Base-by-base conservation (phyloP, 208 protist species). In the Entamoeba dispar region DNA sequence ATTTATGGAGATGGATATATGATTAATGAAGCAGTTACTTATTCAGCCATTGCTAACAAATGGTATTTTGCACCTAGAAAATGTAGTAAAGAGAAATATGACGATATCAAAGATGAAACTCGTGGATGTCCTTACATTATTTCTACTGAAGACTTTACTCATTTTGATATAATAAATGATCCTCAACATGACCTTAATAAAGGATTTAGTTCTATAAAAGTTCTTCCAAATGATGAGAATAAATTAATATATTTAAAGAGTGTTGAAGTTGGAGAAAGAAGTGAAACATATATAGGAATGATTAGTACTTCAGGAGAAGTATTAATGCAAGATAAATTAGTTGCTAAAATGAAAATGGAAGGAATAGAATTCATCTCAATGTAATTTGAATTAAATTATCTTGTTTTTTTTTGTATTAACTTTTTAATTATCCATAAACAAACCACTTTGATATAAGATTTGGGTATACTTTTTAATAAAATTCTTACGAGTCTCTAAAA, bases 41-140 rank as follows among this genome's bases (percentile, higher is more conserved):
- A 95, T 94, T 93, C 93, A 51, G 31, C n/a, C 0, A 49, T 43
- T 1, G 50, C 61, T 34, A 50, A 91, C 43, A 77, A 92, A 34
- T 96, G 95, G 95, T 96, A 92, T 91, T 96, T 96, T 92, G 92
- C 96, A 34, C 95, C 95, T 12, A 69, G 95, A 49, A 61, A 93
- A 61, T 93, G 92, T 3, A 94, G 91, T 93, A 95, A 10, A 7
- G 93, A 96, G 17, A 47, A 92, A 17, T 96, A 96, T 92, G 61
- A 95, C 47, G 95, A 96, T 38, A 49, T 34, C 15, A 38, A 93
- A 50, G 95, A 96, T 90, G 95, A 96, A 91, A 50, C 1, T 19
- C 90, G 95, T 15, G 94, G 94, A 12, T 93, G 92, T 19, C 95
- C 96, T 69, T 93, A 50, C 7, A 57, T 96, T 27, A 86, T 96